Conservation (phyloP, 257 asterid species). For the Fraxinus americana region DNA sequence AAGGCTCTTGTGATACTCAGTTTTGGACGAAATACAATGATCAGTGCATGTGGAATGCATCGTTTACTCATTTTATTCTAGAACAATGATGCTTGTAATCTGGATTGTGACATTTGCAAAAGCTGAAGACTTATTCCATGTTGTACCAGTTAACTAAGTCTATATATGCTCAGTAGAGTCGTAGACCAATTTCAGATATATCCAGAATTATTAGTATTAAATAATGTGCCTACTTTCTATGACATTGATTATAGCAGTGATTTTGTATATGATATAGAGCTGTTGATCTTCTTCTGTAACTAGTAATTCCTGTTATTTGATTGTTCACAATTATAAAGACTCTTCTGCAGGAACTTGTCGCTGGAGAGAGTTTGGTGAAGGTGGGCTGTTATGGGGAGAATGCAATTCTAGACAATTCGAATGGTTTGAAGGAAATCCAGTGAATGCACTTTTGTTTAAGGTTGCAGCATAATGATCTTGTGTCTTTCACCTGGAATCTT, state of each 20-base stretch:
- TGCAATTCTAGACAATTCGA: conserved; percentile 77
- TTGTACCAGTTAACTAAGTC: neutral
- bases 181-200: neutral
- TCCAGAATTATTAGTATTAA: neutral
- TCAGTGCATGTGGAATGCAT: neutral
- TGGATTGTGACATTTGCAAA: neutral
- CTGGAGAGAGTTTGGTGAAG: conserved; percentile 99
- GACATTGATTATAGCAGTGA: conserved; percentile 3
- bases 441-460: conserved; percentile 70
- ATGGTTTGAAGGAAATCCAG: conserved; percentile 82
- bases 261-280: neutral
- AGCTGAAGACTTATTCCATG: neutral
- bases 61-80: neutral
- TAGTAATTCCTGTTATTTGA: conserved; percentile 20
- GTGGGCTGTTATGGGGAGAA: conserved; percentile 98
- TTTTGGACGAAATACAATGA: neutral
- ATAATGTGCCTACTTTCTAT: neutral
- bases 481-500: conserved; percentile 10
- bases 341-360: conserved; percentile 78
- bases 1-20: neutral
- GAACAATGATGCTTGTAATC: neutral
- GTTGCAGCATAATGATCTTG: conserved; percentile 37
- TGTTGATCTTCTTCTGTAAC: conserved; percentile 14
- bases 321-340: conserved; percentile 22
- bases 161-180: neutral